Percentiles rank a stretch among this genome's conserved stretches.
These are phyloP conservation scores for Yamadazyma pseudoaaseri DNA, from an alignment of 1,139 yeast genomes.

Conservation along the genomic window DNA sequence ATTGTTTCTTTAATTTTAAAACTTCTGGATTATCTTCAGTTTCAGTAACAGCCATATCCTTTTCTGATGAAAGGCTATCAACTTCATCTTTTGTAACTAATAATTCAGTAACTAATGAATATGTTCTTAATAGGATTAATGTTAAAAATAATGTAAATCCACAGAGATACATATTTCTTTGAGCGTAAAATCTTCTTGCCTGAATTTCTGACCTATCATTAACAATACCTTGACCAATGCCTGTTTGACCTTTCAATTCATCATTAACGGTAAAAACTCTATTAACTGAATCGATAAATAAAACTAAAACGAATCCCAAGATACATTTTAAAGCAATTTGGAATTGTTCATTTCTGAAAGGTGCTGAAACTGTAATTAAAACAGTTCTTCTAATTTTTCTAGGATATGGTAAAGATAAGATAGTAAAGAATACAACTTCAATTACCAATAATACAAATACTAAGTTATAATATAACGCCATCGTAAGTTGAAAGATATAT, in stretches of 20 bases:
- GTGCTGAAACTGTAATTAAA: constrained; percentile 61
- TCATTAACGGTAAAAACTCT: constrained; percentile 70
- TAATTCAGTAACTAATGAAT: constrained; percentile 74
- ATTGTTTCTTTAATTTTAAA: constrained; percentile 48
- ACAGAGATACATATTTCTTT: constrained; percentile 93
- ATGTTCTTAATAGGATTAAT: constrained; percentile 83
- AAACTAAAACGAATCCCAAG: constrained; percentile 76
- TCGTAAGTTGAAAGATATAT: too few relatives aligned
- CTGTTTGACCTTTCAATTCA: constrained; percentile 47
- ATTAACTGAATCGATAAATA: constrained; percentile 87
- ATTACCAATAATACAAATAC: constrained; percentile 72
- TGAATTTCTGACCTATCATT: constrained; percentile 76
- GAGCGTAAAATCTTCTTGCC: constrained; percentile 91
- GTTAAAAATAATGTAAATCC: constrained; percentile 94
- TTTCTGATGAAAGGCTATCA: constrained; percentile 42
- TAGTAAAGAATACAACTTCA: constrained; percentile 80
- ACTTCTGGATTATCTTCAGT: constrained; percentile 37
- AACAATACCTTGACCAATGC: constrained; percentile 24
- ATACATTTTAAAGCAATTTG: constrained; percentile 80
- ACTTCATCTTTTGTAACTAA: constrained; percentile 59
- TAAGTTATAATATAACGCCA: constrained; percentile 74
- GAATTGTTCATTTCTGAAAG: constrained; percentile 69
- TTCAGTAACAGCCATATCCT: constrained; percentile 13
- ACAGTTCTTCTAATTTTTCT: constrained; percentile 68
- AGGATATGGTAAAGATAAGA: constrained; percentile 86